Evolutionary conservation across 2,329 filamentous ascomycete species (phyloP).

Genomic region (Aspergillus intermedius): DNA sequence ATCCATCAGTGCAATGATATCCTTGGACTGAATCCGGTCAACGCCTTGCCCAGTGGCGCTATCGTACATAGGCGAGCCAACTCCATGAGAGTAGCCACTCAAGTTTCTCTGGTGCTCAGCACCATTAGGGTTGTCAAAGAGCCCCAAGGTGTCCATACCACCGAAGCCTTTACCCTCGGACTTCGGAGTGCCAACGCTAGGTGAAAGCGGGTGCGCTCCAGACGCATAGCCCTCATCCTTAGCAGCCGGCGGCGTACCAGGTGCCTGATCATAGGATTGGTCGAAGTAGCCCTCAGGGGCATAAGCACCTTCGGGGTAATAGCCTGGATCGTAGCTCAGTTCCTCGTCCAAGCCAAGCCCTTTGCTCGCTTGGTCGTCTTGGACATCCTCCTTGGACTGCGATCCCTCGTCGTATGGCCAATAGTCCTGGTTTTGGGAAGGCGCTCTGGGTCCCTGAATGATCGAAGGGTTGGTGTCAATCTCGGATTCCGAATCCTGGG

Average conservation of each 20-base stretch:
- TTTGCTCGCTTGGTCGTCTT: conserved; percentile 43
- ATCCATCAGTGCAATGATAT: conserved; percentile 96
- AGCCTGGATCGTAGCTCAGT: conserved; percentile 53
- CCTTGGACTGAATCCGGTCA: conserved; percentile 88
- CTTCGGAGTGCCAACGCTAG: conserved; percentile 43
- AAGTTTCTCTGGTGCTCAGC: conserved; percentile 57
- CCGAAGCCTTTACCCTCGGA: conserved; percentile 43
- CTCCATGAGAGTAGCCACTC: conserved; percentile 86
- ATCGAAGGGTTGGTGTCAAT: conserved; percentile 79
- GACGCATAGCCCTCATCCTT: conserved; percentile 93
- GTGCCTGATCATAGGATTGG: conserved; percentile 31
- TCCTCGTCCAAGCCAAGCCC: conserved; percentile 51
- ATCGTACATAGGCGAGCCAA: conserved; percentile 85
- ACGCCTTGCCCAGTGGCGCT: conserved; percentile 79
- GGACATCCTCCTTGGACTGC: conserved; percentile 39
- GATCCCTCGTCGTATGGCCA: conserved; percentile 52
- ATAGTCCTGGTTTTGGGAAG: conserved; percentile 43
- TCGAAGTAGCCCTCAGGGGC: conserved; percentile 34
- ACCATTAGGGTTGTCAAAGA: conserved; percentile 42
- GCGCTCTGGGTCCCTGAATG: conserved; percentile 61
- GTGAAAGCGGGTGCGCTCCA: conserved; percentile 54
- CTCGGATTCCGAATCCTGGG: conserved; percentile 51
- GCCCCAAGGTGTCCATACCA: conserved; percentile 47
- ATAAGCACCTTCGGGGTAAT: conserved; percentile 45
- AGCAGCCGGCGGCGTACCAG: conserved; percentile 52